Conservation (phyloP, 139 green algal species). For the Axilococcus clingmanii region DNA sequence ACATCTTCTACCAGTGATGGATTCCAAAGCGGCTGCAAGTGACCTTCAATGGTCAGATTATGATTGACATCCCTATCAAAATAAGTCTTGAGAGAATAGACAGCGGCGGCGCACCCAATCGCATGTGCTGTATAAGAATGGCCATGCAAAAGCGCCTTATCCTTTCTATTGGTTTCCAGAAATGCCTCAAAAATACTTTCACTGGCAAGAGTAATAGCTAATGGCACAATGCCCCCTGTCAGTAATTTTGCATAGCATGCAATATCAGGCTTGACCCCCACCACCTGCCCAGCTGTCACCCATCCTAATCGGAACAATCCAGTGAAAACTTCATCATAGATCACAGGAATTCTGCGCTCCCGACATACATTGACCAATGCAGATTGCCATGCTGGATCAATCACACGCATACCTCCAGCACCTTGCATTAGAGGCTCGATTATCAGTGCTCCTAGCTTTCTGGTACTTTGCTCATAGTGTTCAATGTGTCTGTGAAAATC, state of each 20-base stretch:
- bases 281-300: conserved; percentile 38
- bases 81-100: conserved; percentile 56
- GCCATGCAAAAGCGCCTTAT: conserved; percentile 90
- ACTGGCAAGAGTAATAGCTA: conserved; percentile 76
- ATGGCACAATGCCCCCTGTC: conserved; percentile 68
- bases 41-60: conserved; percentile 39
- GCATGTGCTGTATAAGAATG: conserved; percentile 95
- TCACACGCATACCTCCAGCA: conserved; percentile 87
- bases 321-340: conserved; percentile 93
- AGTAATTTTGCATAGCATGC: conserved; percentile 94
- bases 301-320: conserved; percentile 80
- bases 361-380: conserved; percentile 50
- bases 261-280: conserved; percentile 79
- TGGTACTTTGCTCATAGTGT: conserved; percentile 7
- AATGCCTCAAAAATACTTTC: conserved; percentile 79
- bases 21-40: conserved; percentile 64
- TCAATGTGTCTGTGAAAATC: neutral
- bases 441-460: conserved; percentile 43
- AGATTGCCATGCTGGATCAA: conserved; percentile 88
- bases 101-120: conserved; percentile 69
- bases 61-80: conserved; percentile 54
- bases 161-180: conserved; percentile 37
- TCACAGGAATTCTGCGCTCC: conserved; percentile 66
- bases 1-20: conserved; percentile 31
- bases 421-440: conserved; percentile 85